Conservation (phyloP, 1,284 basidiomycete species). For the Tilletia walkeri region DNA sequence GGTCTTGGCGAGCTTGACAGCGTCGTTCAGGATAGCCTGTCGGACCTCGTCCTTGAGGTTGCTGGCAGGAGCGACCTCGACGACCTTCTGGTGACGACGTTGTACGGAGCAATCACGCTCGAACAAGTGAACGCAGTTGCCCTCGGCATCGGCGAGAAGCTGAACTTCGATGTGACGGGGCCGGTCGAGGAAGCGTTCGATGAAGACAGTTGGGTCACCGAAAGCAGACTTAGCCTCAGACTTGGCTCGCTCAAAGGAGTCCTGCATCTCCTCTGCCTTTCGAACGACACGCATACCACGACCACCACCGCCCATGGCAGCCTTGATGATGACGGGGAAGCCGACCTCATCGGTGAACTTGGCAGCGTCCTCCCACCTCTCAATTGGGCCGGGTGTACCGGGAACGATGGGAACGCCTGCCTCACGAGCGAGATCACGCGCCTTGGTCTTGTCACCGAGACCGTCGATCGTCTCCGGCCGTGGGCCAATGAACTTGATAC, state of each 20-base stretch:
- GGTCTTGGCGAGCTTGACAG: constrained; percentile 88
- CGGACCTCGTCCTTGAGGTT: constrained; percentile 88
- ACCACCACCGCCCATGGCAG: constrained; percentile 97
- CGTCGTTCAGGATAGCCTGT: constrained; percentile 80
- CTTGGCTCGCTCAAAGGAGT: constrained; percentile 86
- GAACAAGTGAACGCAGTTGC: constrained; percentile 94
- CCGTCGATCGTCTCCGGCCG: constrained; percentile 94
- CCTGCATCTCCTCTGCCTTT: constrained; percentile 84
- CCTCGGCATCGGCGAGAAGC: constrained; percentile 81
- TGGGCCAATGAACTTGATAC: constrained; percentile 95
- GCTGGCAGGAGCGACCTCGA: constrained; percentile 95
- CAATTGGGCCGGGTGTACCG: constrained; percentile 92
- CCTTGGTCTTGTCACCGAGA: constrained; percentile 98
- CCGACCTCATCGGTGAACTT: constrained; percentile 91
- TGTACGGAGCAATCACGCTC: constrained; percentile 99
- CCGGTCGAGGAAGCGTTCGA: constrained; percentile 88
- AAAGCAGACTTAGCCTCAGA: constrained; percentile 94
- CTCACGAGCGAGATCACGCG: constrained; percentile 57
- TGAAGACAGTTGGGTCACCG: constrained; percentile 97
- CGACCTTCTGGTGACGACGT: constrained; percentile 95
- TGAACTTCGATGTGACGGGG: constrained; percentile 98
- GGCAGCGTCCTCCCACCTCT: constrained; percentile 75
- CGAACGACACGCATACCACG: constrained; percentile 98
- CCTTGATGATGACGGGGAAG: constrained; percentile 92
- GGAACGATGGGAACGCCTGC: constrained; percentile 85